Conservation (phyloP, 805 yeast genomes). For the Ogataea trehaloabstinens region DNA sequence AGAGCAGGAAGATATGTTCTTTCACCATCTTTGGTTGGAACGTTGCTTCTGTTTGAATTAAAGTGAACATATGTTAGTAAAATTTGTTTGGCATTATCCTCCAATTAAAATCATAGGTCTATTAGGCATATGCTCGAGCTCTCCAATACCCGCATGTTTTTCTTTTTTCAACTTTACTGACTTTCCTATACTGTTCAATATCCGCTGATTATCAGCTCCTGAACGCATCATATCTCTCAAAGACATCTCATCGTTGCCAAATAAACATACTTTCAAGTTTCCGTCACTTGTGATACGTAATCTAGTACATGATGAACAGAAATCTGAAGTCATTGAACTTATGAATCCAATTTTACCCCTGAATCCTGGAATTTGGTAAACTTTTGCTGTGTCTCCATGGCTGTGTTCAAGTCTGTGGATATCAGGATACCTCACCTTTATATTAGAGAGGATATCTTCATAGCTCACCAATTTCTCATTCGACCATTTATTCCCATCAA, state of each 20-base stretch:
- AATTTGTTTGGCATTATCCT: no score
- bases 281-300: conserved; percentile 53
- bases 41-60: no score
- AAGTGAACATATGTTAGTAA: no score
- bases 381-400: conserved; percentile 50
- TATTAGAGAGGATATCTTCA: conserved; percentile 39
- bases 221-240: conserved; percentile 42
- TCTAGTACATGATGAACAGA: conserved; percentile 52
- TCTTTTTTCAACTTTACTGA: conserved; percentile 48
- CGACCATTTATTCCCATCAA: conserved; percentile 55
- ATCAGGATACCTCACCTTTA: conserved; percentile 31
- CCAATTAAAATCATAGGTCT: conserved; percentile 59
- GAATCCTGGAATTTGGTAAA: conserved; percentile 41
- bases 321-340: conserved; percentile 54
- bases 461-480: conserved; percentile 43
- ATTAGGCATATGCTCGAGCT: conserved; percentile 44
- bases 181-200: conserved; percentile 39
- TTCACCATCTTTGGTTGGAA: no score
- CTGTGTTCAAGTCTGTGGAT: conserved; percentile 23
- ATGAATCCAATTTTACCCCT: conserved; percentile 50
- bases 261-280: conserved; percentile 52
- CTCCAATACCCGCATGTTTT: conserved; percentile 51
- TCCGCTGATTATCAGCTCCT: conserved; percentile 34
- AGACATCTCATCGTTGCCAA: conserved; percentile 51
- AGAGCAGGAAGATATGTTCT: not conserved